Evolutionary conservation across 257 asterid genomes (phyloP), one percentile per base, ranked within the genome.

Genomic region (Ocimum tenuiflorum): DNA sequence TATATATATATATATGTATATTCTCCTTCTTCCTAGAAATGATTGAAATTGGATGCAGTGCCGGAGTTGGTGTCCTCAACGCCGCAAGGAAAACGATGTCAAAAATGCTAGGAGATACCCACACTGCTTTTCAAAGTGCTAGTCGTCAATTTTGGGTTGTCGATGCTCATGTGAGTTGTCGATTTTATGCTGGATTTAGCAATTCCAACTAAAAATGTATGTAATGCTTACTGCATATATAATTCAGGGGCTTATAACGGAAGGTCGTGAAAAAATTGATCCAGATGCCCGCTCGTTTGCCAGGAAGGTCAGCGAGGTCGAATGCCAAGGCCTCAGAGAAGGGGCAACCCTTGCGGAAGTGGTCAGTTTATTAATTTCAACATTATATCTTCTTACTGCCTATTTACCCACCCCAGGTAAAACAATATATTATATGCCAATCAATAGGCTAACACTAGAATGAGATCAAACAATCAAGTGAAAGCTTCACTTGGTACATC

Each of bases 241-340:
- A 64, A 53, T 74, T 60, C 74, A 91, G 98, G 99, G 99, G 56
- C 83, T 92, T 47, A 71, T 92, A 63, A 92, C 99, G 0, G 99
- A 92, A 87, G 88, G 80, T 45, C 97, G 99, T 24, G 91, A 80
- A 52, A 74, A 82, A 63, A 85, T 89, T 77, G 99, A 92, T 82
- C 91, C 94, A n/a, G 99, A 89, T 58, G 99, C 97, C 70, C 94
- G 91, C 70, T 87, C 97, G 20, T 92, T 92, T 88, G 96, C 97
- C 8, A 79, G 97, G 83, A 92, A 80, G 80, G 77, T 74, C 64
- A 92, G 86, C 13, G 99, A 92, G 84, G 81, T 46, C 76, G 88
- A 83, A 58, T 97, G 99, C 33, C 99, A 90, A 73, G 96, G 96
- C 54, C 85, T 92, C 72, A 81, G 77, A 51, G 99, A 92, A 88